Conservation (phyloP, 192 early-diverging fungal species). For the Geosiphon pyriformis region DNA sequence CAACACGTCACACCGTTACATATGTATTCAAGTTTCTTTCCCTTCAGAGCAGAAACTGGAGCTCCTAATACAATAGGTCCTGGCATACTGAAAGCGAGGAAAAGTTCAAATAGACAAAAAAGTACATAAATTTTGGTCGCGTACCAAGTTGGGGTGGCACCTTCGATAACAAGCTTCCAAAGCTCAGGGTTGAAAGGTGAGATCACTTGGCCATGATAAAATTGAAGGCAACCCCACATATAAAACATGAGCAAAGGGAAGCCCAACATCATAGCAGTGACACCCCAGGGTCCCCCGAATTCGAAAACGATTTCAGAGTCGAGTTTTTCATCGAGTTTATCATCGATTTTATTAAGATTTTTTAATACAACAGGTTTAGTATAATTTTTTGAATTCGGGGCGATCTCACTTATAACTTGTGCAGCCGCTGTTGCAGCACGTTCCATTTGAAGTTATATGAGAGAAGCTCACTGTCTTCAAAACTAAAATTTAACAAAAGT, state of each 20-base stretch:
- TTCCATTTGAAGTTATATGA: too few relatives aligned
- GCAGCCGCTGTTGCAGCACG: too few relatives aligned
- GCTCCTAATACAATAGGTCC: conserved; percentile 63
- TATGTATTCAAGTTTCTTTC: conserved; percentile 43
- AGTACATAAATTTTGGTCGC: conserved; percentile 55
- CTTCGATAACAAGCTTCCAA: conserved; percentile 40
- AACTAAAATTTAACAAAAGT: too few relatives aligned
- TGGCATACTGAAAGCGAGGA: conserved; percentile 58
- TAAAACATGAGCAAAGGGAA: conserved; percentile 73
- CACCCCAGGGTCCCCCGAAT: conserved; percentile 68
- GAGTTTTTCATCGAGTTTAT: conserved; percentile 44
- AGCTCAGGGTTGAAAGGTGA: conserved; percentile 41
- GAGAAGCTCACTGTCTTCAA: too few relatives aligned
- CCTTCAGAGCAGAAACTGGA: conserved; percentile 60
- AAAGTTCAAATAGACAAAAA: conserved; percentile 53
- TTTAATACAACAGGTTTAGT: too few relatives aligned
- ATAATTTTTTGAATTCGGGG: too few relatives aligned
- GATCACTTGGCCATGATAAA: conserved; percentile 55
- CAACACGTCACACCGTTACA: conserved; percentile 50
- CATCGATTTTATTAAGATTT: background rate
- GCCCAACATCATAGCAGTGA: conserved; percentile 64
- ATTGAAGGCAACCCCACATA: conserved; percentile 65
- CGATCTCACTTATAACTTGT: too few relatives aligned
- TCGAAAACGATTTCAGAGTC: conserved; percentile 64
- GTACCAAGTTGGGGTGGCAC: conserved; percentile 50